Evolutionary conservation across 2,329 filamentous ascomycete species (phyloP).

Genomic region (Chaetomium globosum): DNA sequence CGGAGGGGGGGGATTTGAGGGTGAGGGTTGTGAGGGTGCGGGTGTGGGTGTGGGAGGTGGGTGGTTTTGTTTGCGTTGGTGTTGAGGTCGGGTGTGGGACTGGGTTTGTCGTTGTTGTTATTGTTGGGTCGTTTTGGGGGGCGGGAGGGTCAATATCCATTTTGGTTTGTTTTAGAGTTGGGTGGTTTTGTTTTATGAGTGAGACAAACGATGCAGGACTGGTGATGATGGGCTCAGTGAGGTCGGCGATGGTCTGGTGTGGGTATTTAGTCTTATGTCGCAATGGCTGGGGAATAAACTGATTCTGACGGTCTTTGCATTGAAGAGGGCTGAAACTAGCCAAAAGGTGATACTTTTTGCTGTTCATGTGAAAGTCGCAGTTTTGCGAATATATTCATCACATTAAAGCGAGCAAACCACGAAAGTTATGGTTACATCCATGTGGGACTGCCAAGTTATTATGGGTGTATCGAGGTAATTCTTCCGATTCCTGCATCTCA

Average conservation of each 20-base stretch:
- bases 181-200: neutral
- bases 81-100: slow-evolving; percentile 2
- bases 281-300: neutral
- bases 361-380: neutral
- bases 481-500: neutral
- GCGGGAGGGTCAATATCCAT: slow-evolving; percentile 29
- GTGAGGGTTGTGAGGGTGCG: slow-evolving; percentile 51
- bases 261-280: neutral
- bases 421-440: neutral
- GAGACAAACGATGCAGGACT: neutral
- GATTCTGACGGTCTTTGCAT: neutral
- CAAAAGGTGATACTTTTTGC: neutral
- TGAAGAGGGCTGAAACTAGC: neutral
- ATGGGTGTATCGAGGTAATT: neutral
- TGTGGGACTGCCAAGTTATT: neutral
- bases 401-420: neutral
- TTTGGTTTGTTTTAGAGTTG: neutral
- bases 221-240: neutral
- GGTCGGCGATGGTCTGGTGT: neutral
- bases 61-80: neutral
- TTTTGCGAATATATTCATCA: neutral
- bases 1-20: slow-evolving; percentile 55
- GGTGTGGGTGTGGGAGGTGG: slow-evolving; percentile 47
- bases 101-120: slow-evolving; percentile 12
- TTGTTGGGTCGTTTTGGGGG: neutral